Base-by-base conservation (phyloP, 2,329 filamentous ascomycete genomes). In the Apiospora saccharicola region DNA sequence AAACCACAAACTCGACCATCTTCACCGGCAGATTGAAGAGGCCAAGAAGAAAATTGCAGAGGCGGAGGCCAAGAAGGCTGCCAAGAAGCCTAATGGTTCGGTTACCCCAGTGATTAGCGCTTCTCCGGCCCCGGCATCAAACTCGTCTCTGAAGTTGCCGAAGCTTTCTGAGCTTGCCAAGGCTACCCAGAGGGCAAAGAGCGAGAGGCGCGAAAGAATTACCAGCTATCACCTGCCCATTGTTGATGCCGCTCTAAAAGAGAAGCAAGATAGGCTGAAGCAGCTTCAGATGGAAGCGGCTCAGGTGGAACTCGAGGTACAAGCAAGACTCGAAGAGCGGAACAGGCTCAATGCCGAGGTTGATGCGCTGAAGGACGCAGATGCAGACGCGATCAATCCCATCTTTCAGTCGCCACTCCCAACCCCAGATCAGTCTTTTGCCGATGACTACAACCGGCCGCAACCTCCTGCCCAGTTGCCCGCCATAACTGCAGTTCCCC, bases 41-140 rank as follows among this genome's bases (percentile, higher is more conserved):
- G 87, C 91, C 82, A 90, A 89, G 77, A 83, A 84, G 46, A 87
- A 83, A 75, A 90, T 91, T 76, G 88, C 88, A 2, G 86, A 90
- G 75, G 87, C 87, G 22, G 89, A 91, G 78, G 88, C 88, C 13
- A 87, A 86, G 76, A 86, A 86, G 77, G 77, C 77, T 67, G 76
- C 77, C 16, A 79, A 78, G 61, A 79, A 73, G 67, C 41, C 44
- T 41, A 76, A 73, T 51, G 72, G 70, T 41, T 51, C 51, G 4
- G 41, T 71, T 30, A 76, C 78, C n/a, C 76, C 78, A 16, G 74
- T 76, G 49, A 30, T 75, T 77, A n/a, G 75, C 78, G n/a, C 74
- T 76, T 47, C 46, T 74, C 47, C 75, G 70, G 44, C 49, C 73
- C 76, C 24, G 68, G 43, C 57, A 44, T 43, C 26, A 16, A 49